Evolutionary conservation across 2,329 filamentous ascomycete genomes (phyloP), one percentile per base, ranked within the genome.

Genomic region (Talaromyces sp.): DNA sequence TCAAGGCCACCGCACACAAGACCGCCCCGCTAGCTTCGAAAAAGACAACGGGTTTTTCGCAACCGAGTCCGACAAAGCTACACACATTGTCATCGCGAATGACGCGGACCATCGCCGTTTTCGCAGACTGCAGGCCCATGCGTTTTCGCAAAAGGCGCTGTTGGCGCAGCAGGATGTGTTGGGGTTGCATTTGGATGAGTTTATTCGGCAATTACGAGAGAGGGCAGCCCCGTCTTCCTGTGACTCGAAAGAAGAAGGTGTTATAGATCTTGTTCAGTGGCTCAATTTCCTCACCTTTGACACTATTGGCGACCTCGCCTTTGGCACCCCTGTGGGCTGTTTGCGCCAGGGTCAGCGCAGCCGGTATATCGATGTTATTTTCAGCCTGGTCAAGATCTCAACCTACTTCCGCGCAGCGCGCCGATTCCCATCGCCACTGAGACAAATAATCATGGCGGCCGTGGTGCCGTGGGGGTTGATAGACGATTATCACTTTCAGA

Each of bases 301-400:
- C 57, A 70, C 79, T 33, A 73, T 79, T 51, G 76, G 76, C 0
- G 75, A 79, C 40, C 59, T 80, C 0, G 68, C 72, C 0, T 79
- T 79, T 54, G 76, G 77, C 0, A 72, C 78, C 33, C 64, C 71
- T 0, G 80, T 80, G 59, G 67, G 70, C 16, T 79, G 74, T 53
- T 65, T 81, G 2, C 65, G 70, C 23, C 68, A 70, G 5, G 69
- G 67, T 1, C 67, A 72, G 9, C 72, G 72, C 12, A 75, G 79
- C 62, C 69, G 72, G 1, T 81, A 75, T 75, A 75, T 79, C 5
- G 63, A 67, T 0, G 69, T 74, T 36, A 67, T 79, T 0, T 73
- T 71, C 54, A 23, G 42, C 5, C 47, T 52, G 33, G 42, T 59
- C 16, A 59, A 59, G 44, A 28, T 52, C 9, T 36, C 40, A 16